Conservation (phyloP, 768 basidiomycete species). For the Naematelia encephala region DNA sequence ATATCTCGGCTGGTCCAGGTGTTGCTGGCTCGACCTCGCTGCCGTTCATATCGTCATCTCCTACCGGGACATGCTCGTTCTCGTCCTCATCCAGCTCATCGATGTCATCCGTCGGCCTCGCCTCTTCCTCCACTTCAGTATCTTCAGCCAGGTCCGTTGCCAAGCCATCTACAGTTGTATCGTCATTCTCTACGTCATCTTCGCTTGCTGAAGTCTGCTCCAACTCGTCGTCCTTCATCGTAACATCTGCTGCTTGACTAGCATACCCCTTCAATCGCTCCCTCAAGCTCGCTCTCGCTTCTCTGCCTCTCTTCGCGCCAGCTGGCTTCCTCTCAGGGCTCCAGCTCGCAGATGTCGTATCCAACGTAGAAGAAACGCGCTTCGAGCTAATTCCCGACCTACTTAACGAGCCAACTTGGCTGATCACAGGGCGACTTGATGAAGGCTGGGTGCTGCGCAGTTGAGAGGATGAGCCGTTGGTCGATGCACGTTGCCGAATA, state of each 20-base stretch:
- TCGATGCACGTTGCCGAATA: background rate
- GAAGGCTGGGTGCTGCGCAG: background rate
- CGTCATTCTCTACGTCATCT: constrained; percentile 9
- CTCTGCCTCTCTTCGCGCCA: constrained; percentile 12
- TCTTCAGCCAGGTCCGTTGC: background rate
- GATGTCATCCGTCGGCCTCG: background rate
- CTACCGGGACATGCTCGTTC: constrained; percentile 7
- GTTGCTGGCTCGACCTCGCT: constrained; percentile 10
- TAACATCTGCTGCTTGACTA: constrained; percentile 54
- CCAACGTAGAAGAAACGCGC: constrained; percentile 56
- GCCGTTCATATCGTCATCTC: background rate
- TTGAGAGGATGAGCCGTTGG: background rate
- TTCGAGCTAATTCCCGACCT: background rate
- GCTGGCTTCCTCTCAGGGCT: constrained; percentile 21
- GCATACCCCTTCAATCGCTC: constrained; percentile 59
- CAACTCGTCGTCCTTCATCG: background rate
- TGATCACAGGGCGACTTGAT: background rate
- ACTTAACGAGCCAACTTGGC: background rate
- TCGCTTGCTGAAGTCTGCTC: constrained; percentile 3
- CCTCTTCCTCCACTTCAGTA: constrained; percentile 2
- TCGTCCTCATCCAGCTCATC: constrained; percentile 6
- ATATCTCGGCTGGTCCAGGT: background rate
- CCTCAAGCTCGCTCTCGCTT: constrained; percentile 53
- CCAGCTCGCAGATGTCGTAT: constrained; percentile 60
- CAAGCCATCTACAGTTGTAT: too few relatives aligned